phyloP scores from a whole-genome alignment of 169 alveolate species.

The Plasmodium coatneyi region DNA sequence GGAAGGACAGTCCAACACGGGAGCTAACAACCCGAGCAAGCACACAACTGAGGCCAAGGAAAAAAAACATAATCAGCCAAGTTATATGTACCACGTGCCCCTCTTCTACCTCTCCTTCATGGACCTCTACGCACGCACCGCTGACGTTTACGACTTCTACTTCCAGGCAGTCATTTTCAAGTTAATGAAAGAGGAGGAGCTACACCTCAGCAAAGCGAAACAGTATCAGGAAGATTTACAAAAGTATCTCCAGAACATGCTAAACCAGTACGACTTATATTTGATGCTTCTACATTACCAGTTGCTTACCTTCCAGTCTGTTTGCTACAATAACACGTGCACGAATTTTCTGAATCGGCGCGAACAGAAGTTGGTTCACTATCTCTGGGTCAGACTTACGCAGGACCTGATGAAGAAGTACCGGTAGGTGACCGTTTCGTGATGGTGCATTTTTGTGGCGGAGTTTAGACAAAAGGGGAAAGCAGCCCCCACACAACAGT shows the following conservation, averaged over 20 bases:
- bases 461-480: background rate
- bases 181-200: slow-evolving; percentile 31
- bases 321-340: background rate
- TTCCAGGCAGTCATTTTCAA: slow-evolving; percentile 20
- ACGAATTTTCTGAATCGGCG: background rate
- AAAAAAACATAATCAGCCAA: background rate
- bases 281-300: slow-evolving; percentile 63
- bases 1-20: background rate
- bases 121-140: slow-evolving; percentile 29
- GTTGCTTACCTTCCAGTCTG: slow-evolving; percentile 35
- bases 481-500: background rate
- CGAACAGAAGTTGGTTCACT: slow-evolving; percentile 34
- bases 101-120: slow-evolving; percentile 23
- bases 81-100: background rate
- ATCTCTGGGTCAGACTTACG: slow-evolving; percentile 24
- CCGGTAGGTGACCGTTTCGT: background rate
- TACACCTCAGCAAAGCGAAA: slow-evolving; percentile 29
- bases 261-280: slow-evolving; percentile 31
- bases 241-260: slow-evolving; percentile 20
- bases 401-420: slow-evolving; percentile 16
- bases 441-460: background rate
- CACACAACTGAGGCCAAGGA: background rate
- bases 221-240: slow-evolving; percentile 5
- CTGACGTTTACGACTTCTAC: slow-evolving; percentile 61
- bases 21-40: too few relatives aligned